Base-by-base conservation (phyloP, 306 rosid genomes). In the Corylus heterophylla region DNA sequence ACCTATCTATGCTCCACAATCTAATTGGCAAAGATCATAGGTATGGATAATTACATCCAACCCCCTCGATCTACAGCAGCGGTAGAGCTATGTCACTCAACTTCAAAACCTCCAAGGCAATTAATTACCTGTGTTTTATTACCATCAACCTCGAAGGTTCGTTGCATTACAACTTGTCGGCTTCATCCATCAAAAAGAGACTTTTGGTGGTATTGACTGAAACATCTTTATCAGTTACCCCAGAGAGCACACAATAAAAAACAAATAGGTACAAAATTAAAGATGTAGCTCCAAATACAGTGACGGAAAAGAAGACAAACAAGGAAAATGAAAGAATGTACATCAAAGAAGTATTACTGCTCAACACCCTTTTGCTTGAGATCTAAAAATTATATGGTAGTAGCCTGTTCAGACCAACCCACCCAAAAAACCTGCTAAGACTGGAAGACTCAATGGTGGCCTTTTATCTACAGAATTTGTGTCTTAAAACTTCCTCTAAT, bases 401-500 rank as follows among this genome's bases (percentile, higher is more conserved):
- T 3, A 61, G 4, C 20, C 72, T 70, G 50, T 44, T 2, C 39
- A 54, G 13, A 18, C 8, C 47, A 18, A 20, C 7, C 7, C 0
- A 44, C 18, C 18, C 50, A 69, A 45, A 9, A 39, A 45, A 44
- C 16, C 2, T 12, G 48, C 1, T 3, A 35, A n/a, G 70, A 61
- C 10, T 20, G 44, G 20, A 76, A 67, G 39, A 20, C 13, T 48
- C 25, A 78, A 78, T 20, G 11, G 59, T 4, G 61, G 61, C 79
- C 84, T 85, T 78, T 51, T 80, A 69, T 85, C 85, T 49, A 85
- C 89, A 83, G 63, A 86, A 90, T 85, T 88, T 83, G 37, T 54
- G 76, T 62, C 87, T 82, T 73, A 94, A 79, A 56, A 76, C 85
- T 82, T 88, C 94, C 83, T 92, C 94, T 76, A 94, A 64, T 55